These are phyloP conservation scores for Cicer cuneatum DNA, from an alignment of 306 rosid genomes.

Conservation along the genomic window DNA sequence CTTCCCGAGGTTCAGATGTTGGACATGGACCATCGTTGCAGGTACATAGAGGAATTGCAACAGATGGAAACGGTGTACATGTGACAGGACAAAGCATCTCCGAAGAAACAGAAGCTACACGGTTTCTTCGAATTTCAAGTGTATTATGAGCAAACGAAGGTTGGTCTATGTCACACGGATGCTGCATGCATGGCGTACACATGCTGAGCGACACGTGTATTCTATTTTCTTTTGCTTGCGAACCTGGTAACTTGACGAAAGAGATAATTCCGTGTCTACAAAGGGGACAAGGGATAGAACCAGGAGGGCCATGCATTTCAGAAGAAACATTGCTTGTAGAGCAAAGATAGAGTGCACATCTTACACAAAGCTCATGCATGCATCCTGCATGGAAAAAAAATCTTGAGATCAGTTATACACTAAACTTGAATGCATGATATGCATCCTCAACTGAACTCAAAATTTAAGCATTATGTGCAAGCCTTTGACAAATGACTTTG, in stretches of 20 bases:
- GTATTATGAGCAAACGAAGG: slow-evolving; percentile 61
- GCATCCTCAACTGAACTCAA: slow-evolving; percentile 7
- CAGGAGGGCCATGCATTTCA: slow-evolving; percentile 66
- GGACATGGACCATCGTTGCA: slow-evolving; percentile 91
- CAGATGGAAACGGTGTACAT: slow-evolving; percentile 92
- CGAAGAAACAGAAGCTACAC: slow-evolving; percentile 85
- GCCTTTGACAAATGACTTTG: slow-evolving; percentile 7
- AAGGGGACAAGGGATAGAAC: slow-evolving; percentile 92
- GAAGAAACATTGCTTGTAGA: slow-evolving; percentile 74
- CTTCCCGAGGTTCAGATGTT: slow-evolving; percentile 67
- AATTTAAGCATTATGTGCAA: not conserved
- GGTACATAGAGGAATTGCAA: slow-evolving; percentile 83
- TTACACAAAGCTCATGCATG: slow-evolving; percentile 85
- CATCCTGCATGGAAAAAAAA: slow-evolving; percentile 68
- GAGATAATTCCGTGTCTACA: slow-evolving; percentile 85
- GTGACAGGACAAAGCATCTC: slow-evolving; percentile 92
- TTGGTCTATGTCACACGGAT: slow-evolving; percentile 57
- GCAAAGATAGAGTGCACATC: slow-evolving; percentile 95
- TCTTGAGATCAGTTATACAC: slow-evolving; percentile 28
- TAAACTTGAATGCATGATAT: not conserved
- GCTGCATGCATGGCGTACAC: slow-evolving; percentile 90
- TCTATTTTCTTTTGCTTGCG: slow-evolving; percentile 69
- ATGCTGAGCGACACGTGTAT: slow-evolving; percentile 66
- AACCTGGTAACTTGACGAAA: slow-evolving; percentile 77
- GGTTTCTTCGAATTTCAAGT: slow-evolving; percentile 71